These are phyloP conservation scores for Fragilaria radians DNA, from an alignment of 108 stramenopile species.

Conservation along the genomic window DNA sequence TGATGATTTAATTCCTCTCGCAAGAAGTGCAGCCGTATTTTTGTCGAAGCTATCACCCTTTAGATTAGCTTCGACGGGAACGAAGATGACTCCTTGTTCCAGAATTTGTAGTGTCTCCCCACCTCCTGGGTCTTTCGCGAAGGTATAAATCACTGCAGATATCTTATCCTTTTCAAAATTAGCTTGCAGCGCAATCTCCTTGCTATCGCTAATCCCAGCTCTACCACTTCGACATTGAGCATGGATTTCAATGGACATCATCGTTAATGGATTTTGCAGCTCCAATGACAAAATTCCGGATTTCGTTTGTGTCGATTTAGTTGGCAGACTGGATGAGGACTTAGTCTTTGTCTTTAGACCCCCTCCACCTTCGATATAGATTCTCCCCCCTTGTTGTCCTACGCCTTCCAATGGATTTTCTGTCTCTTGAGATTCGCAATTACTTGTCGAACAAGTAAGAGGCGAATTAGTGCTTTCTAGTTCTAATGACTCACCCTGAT, in stretches of 20 bases:
- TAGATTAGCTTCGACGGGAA: conserved; percentile 39
- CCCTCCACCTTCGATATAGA: conserved; percentile 70
- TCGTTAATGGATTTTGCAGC: conserved; percentile 53
- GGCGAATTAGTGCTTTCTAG: conserved; percentile 15
- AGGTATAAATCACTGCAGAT: conserved; percentile 56
- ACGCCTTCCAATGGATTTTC: conserved; percentile 61
- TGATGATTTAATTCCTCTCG: conserved; percentile 14
- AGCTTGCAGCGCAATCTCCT: conserved; percentile 70
- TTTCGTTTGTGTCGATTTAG: neutral
- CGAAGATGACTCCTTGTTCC: conserved; percentile 60
- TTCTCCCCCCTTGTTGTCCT: conserved; percentile 69
- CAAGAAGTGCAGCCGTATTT: neutral
- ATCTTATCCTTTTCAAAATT: conserved; percentile 66
- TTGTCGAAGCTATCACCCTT: conserved; percentile 9
- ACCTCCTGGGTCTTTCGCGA: conserved; percentile 75
- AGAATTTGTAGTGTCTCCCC: conserved; percentile 68
- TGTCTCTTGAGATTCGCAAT: conserved; percentile 16
- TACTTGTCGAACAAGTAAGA: conserved; percentile 4
- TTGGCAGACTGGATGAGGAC: conserved; percentile 28
- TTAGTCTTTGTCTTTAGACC: conserved; percentile 61
- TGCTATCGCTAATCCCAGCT: conserved; percentile 51
- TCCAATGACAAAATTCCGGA: conserved; percentile 1
- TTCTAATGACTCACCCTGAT: neutral
- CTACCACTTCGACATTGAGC: conserved; percentile 75
- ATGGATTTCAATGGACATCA: conserved; percentile 83